A percentile compares a stretch with the other conserved stretches of the same genome.
phyloP scores from a whole-genome alignment of 371 early-diverging fungal species.

The Mucor racemosus region DNA sequence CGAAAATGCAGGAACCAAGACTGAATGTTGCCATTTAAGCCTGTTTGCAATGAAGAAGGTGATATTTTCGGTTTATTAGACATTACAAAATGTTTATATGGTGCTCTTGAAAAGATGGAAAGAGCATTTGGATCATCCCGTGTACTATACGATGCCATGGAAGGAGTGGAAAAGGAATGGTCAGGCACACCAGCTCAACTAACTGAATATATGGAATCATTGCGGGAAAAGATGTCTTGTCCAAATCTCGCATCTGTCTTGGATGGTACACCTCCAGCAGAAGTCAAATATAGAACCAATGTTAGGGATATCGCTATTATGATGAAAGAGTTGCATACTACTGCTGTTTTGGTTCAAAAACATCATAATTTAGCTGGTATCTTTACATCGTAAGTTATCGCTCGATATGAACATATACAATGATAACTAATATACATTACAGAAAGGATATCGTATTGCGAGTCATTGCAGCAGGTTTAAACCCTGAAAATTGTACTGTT shows the following conservation, averaged over 20 bases:
- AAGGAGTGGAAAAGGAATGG: slow-evolving; percentile 84
- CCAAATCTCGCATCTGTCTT: slow-evolving; percentile 85
- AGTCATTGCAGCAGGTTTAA: slow-evolving; percentile 89
- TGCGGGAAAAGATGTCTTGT: slow-evolving; percentile 84
- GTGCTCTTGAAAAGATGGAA: slow-evolving; percentile 90
- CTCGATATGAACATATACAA: not conserved
- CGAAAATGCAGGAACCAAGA: not conserved
- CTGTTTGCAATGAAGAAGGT: slow-evolving; percentile 74
- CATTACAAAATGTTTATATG: slow-evolving; percentile 93
- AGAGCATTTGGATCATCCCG: slow-evolving; percentile 84
- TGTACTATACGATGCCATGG: slow-evolving; percentile 83
- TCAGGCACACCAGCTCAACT: slow-evolving; percentile 46
- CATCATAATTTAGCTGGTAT: slow-evolving; percentile 84
- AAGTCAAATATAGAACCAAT: slow-evolving; percentile 78
- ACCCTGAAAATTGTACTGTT: slow-evolving; percentile 86
- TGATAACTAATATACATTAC: not conserved
- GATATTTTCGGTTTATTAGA: slow-evolving; percentile 93
- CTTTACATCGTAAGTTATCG: slow-evolving; percentile 67
- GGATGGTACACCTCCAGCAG: slow-evolving; percentile 74
- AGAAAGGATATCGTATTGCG: slow-evolving; percentile 87
- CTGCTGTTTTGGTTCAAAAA: slow-evolving; percentile 89
- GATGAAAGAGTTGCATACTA: slow-evolving; percentile 88
- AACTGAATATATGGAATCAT: slow-evolving; percentile 71
- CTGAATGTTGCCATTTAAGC: slow-evolving; percentile 25
- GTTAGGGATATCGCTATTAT: slow-evolving; percentile 88